Conservation (phyloP, 2,329 filamentous ascomycete species). For the Aspergillus niger region DNA sequence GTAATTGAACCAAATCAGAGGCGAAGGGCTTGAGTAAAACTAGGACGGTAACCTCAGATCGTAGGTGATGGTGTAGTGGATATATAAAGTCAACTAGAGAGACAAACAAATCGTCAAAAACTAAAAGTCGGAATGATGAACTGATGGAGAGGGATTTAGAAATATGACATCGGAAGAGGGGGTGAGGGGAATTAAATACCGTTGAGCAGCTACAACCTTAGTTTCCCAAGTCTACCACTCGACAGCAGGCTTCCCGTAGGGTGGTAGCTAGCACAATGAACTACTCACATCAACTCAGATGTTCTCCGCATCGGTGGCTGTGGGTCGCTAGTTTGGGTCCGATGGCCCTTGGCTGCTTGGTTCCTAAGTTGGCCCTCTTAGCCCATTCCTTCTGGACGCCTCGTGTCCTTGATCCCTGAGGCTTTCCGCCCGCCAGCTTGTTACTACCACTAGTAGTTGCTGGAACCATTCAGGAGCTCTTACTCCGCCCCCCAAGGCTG, state of each 20-base stretch:
- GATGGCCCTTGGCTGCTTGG: neutral
- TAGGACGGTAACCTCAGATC: neutral
- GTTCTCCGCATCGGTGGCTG: conserved; percentile 1
- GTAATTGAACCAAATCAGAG: neutral
- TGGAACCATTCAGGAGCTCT: neutral
- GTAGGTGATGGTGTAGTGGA: neutral
- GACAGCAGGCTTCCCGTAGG: neutral
- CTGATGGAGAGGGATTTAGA: neutral
- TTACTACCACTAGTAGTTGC: no score
- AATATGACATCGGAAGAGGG: neutral
- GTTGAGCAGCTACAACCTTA: neutral
- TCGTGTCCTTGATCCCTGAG: neutral
- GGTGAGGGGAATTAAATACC: conserved; percentile 11
- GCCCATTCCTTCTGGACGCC: neutral
- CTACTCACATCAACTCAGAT: neutral
- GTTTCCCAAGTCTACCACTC: neutral
- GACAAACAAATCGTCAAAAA: neutral
- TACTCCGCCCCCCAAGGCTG: conserved; percentile 2
- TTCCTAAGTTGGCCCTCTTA: neutral
- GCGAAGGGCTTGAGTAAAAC: neutral
- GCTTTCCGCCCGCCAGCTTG: neutral
- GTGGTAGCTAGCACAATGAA: neutral
- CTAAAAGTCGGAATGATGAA: neutral
- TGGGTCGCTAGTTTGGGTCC: neutral
- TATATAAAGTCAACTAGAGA: no score